Evolutionary conservation across 306 rosid species (phyloP).

Genomic region (Argentina anserina): DNA sequence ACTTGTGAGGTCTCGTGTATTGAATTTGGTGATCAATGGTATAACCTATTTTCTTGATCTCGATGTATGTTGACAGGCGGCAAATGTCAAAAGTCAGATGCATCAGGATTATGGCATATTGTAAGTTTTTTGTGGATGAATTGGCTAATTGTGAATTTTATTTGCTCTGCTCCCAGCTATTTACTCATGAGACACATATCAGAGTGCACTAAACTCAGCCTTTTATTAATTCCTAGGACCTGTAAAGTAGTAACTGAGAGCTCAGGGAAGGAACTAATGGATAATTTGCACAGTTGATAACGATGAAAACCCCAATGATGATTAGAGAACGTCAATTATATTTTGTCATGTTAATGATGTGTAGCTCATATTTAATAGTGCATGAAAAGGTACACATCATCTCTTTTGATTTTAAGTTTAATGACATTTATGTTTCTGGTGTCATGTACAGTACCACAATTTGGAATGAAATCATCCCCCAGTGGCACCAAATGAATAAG

Average conservation of each 20-base stretch:
- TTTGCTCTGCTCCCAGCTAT: neutral
- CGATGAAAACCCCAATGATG: neutral
- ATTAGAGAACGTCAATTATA: neutral
- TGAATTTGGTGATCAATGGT: neutral
- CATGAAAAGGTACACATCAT: slow-evolving; percentile 4
- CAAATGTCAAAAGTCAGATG: slow-evolving; percentile 64
- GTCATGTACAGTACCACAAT: slow-evolving; percentile 52
- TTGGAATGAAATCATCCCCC: slow-evolving; percentile 70
- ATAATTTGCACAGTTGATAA: neutral
- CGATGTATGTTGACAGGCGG: slow-evolving; percentile 37
- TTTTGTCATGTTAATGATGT: neutral
- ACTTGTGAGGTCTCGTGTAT: slow-evolving; percentile 9
- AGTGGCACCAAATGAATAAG: slow-evolving; percentile 28
- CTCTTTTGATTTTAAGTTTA: slow-evolving; percentile 1
- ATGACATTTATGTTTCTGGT: slow-evolving; percentile 17
- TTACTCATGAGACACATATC: neutral
- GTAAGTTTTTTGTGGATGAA: too few relatives aligned
- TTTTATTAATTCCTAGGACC: neutral
- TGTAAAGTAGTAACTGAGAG: neutral
- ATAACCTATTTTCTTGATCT: neutral
- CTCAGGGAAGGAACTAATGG: neutral
- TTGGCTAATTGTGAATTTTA: neutral
- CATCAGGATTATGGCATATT: slow-evolving; percentile 72
- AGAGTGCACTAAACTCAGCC: neutral
- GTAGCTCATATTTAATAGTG: slow-evolving; percentile 4